These are phyloP conservation scores for Backusella liffmaniae DNA, from an alignment of 192 early-diverging fungal species.

Conservation along the genomic window DNA sequence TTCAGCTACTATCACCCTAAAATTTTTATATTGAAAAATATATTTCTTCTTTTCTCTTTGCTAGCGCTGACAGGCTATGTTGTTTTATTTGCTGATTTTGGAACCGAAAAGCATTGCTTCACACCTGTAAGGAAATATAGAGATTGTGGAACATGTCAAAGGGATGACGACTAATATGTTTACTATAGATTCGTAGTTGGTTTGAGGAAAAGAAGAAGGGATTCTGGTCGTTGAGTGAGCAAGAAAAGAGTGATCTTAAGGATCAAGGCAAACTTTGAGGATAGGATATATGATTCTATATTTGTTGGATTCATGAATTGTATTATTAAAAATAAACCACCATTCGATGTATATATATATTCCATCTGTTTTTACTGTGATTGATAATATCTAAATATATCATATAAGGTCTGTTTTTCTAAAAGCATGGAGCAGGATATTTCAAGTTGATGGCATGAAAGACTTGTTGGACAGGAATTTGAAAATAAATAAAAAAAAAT, in stretches of 20 bases:
- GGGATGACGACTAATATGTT: not conserved
- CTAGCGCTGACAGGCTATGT: slow-evolving; percentile 29
- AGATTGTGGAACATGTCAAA: too few species aligned
- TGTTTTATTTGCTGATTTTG: slow-evolving; percentile 37
- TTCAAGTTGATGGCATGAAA: not conserved
- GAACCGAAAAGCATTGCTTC: slow-evolving; percentile 26
- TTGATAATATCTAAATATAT: too few species aligned
- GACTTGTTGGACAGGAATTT: slow-evolving; percentile 1
- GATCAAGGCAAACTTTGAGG: slow-evolving; percentile 27
- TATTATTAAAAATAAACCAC: not conserved
- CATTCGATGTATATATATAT: not conserved
- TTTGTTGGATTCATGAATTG: not conserved
- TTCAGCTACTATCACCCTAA: not conserved
- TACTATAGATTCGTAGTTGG: slow-evolving; percentile 25
- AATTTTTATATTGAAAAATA: not conserved
- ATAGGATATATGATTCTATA: not conserved
- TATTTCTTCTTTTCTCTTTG: not conserved
- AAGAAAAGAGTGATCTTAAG: slow-evolving; percentile 26
- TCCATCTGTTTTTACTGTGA: too few species aligned
- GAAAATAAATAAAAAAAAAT: not conserved
- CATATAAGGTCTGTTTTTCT: too few species aligned
- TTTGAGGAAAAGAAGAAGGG: slow-evolving; percentile 23
- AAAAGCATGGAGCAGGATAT: too few species aligned
- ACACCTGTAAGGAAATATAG: slow-evolving; percentile 13
- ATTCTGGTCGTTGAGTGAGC: slow-evolving; percentile 26